A percentile compares a stretch with the other conserved stretches of the same genome.
Conservation (phyloP, 805 yeast species). For the Starmera amethionina region DNA sequence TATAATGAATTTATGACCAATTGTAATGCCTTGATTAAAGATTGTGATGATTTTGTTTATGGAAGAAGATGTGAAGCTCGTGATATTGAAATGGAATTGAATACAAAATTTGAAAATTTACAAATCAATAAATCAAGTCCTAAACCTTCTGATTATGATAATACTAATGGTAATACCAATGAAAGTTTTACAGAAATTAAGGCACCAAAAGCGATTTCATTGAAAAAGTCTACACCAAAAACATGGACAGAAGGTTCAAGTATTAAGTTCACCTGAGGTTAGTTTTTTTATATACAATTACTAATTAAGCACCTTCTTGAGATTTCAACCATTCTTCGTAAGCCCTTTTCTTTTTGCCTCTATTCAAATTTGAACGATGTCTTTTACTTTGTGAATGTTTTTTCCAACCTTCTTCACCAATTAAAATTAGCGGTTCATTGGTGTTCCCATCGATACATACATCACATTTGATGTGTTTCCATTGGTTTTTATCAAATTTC, state of each 20-base stretch:
- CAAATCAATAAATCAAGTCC: constrained; percentile 10
- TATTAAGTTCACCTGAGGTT: constrained; percentile 12
- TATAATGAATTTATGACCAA: constrained; percentile 51
- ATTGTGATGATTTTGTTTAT: constrained; percentile 42
- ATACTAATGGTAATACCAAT: too few relatives aligned
- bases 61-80: constrained; percentile 43
- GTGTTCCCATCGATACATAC: constrained; percentile 44
- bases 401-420: constrained; percentile 67
- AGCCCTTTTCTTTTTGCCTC: constrained; percentile 40
- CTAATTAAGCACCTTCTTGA: background rate
- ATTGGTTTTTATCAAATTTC: constrained; percentile 24
- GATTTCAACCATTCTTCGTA: constrained; percentile 33
- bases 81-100: constrained; percentile 32
- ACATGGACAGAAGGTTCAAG: constrained; percentile 19
- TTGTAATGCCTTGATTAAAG: constrained; percentile 32
- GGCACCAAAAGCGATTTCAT: constrained; percentile 14
- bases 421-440: constrained; percentile 47
- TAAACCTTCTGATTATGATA: too few relatives aligned
- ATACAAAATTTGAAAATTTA: constrained; percentile 21
- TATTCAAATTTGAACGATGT: constrained; percentile 46
- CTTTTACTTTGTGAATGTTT: constrained; percentile 59
- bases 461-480: constrained; percentile 66
- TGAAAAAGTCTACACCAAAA: too few relatives aligned
- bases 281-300: too few relatives aligned
- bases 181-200: too few relatives aligned